phyloP scores from a whole-genome alignment of 108 stramenopile genomes.

The Halocafeteria seosinensis region DNA sequence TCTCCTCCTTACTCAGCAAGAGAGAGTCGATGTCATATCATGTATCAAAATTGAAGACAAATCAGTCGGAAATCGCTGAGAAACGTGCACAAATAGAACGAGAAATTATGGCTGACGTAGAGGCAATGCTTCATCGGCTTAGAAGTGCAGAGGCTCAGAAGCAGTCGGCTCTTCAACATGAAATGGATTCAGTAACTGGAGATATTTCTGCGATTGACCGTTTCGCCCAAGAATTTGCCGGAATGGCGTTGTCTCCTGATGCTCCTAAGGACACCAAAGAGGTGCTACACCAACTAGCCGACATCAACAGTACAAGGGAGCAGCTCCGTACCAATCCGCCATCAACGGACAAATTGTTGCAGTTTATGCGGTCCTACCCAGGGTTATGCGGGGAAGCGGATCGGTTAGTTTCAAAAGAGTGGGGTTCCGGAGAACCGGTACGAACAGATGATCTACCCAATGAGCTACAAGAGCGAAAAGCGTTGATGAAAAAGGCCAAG shows the following conservation, averaged over 20 bases:
- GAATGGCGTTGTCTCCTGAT: not conserved
- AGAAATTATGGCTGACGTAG: not conserved
- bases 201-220: not conserved
- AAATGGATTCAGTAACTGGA: not conserved
- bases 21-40: not conserved
- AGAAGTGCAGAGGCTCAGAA: not conserved
- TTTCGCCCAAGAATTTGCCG: not conserved
- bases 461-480: not conserved
- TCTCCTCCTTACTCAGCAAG: not conserved
- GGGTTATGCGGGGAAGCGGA: not conserved
- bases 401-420: not conserved
- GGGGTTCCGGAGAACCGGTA: not conserved
- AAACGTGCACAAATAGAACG: not conserved
- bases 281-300: not conserved
- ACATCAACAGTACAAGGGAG: not conserved
- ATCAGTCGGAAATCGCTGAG: not conserved
- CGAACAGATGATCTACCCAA: not conserved
- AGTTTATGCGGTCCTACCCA: not conserved
- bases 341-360: not conserved
- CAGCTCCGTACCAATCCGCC: not conserved
- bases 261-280: not conserved
- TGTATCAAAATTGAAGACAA: not conserved
- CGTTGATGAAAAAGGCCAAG: not conserved
- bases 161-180: not conserved
- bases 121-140: constrained; percentile 2